Conservation (phyloP, 495 filamentous ascomycete genomes). For the Polyplosphaeria fusca region DNA sequence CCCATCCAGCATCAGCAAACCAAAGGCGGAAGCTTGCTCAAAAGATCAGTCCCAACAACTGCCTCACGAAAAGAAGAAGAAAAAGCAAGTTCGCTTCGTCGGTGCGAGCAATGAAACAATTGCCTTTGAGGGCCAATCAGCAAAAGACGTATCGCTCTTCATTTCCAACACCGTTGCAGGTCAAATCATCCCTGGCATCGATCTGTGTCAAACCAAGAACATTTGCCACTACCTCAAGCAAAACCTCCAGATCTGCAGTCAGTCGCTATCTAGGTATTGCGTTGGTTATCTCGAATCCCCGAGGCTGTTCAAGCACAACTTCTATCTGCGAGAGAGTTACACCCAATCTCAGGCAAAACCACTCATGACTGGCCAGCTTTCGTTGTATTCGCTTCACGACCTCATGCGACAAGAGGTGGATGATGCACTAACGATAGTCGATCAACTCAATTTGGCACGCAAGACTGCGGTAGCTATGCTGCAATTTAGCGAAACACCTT, state of each 20-base stretch:
- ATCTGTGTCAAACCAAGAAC: conserved; percentile 23
- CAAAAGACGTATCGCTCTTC: neutral
- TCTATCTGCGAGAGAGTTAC: conserved; percentile 13
- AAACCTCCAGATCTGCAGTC: conserved; percentile 14
- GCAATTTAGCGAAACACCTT: conserved; percentile 43
- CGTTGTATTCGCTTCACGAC: conserved; percentile 9
- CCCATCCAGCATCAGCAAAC: too few relatives aligned
- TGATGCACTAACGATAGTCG: conserved; percentile 13
- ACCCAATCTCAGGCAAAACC: neutral
- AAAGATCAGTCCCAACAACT: too few relatives aligned
- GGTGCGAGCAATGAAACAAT: neutral
- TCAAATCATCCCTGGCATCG: conserved; percentile 8
- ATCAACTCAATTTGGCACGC: conserved; percentile 41
- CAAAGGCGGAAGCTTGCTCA: too few relatives aligned
- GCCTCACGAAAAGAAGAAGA: conserved; percentile 9
- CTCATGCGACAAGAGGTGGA: conserved; percentile 7
- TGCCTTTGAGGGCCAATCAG: neutral
- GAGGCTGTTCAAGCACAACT: conserved; percentile 17
- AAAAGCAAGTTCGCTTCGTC: conserved; percentile 7
- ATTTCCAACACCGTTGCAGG: conserved; percentile 5
- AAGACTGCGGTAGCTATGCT: conserved; percentile 40
- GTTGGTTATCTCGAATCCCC: conserved; percentile 24
- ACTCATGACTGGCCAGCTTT: neutral
- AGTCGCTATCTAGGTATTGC: conserved; percentile 9
- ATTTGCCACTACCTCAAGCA: conserved; percentile 29